Evolutionary conservation across 441 rosid species (phyloP).

Genomic region (Mallotus japonicus): DNA sequence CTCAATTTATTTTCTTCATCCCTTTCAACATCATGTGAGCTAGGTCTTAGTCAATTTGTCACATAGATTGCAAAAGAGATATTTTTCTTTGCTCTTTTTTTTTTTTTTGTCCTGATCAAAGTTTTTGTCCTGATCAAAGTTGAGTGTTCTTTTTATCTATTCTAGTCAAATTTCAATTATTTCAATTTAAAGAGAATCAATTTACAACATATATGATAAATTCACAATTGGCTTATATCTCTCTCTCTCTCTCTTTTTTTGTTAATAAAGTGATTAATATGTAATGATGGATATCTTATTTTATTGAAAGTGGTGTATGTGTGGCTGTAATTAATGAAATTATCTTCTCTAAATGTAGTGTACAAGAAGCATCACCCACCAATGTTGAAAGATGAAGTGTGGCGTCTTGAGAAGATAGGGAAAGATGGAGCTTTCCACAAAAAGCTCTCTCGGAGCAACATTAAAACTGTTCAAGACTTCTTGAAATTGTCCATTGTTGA

Average conservation of each 20-base stretch:
- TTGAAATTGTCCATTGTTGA: conserved; percentile 61
- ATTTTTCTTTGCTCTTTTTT: no score
- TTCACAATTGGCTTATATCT: no score
- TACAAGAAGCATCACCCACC: conserved; percentile 96
- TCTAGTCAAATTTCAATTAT: neutral
- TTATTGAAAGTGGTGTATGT: no score
- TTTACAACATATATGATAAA: neutral
- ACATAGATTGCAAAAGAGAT: no score
- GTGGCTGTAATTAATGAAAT: neutral
- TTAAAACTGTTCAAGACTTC: conserved; percentile 74
- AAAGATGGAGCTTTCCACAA: conserved; percentile 84
- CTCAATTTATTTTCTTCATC: no score
- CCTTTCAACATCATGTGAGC: no score
- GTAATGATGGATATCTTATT: no score
- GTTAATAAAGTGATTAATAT: no score
- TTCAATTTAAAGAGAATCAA: neutral
- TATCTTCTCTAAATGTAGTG: conserved; percentile 36
- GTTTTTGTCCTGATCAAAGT: neutral
- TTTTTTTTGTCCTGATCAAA: neutral
- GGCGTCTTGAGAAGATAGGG: conserved; percentile 89
- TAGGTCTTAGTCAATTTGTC: no score
- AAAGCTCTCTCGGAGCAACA: conserved; percentile 43
- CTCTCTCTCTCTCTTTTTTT: no score
- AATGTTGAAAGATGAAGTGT: conserved; percentile 68
- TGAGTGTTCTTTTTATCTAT: no score